These are phyloP conservation scores for Nitzschia putrida DNA, from an alignment of 108 stramenopile species.

Conservation along the genomic window DNA sequence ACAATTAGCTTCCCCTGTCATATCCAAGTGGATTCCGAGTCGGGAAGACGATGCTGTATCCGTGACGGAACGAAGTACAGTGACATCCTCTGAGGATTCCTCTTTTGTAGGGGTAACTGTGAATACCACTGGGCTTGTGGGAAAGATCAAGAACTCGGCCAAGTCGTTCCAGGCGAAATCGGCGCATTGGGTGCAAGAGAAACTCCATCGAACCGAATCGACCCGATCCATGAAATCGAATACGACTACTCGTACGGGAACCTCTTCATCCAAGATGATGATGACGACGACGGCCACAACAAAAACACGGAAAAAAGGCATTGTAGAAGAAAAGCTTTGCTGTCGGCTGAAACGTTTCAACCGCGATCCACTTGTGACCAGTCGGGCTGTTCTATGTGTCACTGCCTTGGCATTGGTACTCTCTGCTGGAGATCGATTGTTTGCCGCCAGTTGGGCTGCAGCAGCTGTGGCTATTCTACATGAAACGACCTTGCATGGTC, in stretches of 20 bases:
- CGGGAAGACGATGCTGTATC: not conserved
- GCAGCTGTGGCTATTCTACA: constrained; percentile 3
- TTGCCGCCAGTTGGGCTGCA: constrained; percentile 1
- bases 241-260: too few relatives aligned
- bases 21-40: not conserved
- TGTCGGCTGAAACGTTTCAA: constrained; percentile 10
- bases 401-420: not conserved
- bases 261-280: not conserved
- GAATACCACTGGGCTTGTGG: not conserved
- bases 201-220: not conserved
- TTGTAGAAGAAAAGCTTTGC: not conserved
- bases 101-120: not conserved
- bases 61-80: constrained; percentile 5
- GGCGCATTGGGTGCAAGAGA: not conserved
- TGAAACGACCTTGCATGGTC: constrained; percentile 4
- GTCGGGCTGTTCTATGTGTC: not conserved
- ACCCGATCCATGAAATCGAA: too few relatives aligned
- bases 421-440: not conserved
- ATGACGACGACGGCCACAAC: not conserved
- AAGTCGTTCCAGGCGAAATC: not conserved
- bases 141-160: constrained; percentile 10
- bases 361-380: constrained; percentile 13
- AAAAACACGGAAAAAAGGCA: not conserved
- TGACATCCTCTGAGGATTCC: constrained; percentile 16
- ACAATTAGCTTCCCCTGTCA: too few relatives aligned